Base-by-base conservation (phyloP, 331 rosid genomes). In the Rosa hybrid region DNA sequence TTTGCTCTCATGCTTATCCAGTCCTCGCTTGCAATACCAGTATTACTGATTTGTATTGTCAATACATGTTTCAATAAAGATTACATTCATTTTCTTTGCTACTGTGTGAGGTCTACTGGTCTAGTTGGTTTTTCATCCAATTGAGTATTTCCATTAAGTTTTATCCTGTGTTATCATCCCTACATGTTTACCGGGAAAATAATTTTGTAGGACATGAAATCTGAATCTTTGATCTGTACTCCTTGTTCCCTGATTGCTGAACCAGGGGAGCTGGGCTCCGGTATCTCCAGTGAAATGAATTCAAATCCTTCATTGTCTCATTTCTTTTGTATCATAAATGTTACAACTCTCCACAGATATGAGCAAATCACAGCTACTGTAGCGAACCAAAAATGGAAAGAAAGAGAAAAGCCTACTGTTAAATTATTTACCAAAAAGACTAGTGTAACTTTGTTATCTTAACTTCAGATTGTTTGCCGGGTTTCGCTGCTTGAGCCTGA, bases 401-500 rank as follows among this genome's bases (percentile, higher is more conserved):
- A 17, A 41, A 18, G 9, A 8, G 7, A 46, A 46, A 45, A 60
- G 20, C 27, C 39, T 57, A 30, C 49, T 44, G 44, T 60, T 42
- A 63, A 30, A 50, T 12, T 51, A 51, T 41, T 51, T 80, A 51
- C 50, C 78, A 41, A 12, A 50, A 45, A 17, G 11, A 69, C 57
- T 69, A 54, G 60, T 8, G 14, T 62, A 71, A 44, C 20, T 48
- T 72, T 60, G 42, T 38, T 34, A 10, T 49, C 65, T 30, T 21
- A 68, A 34, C 59, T 17, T 72, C 60, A 39, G 44, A 76, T 39
- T 72, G 72, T 78, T 81, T 82, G 79, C 59, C 60, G 72, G 77
- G 57, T 63, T 67, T 84, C 85, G 59, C 89, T 83, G 76, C 90
- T 84, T 0, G 89, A 91, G 81, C 53, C 48, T 18, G 89, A 91